Evolutionary conservation across 2,329 filamentous ascomycete species (phyloP).

Genomic region (Fusarium sp.): DNA sequence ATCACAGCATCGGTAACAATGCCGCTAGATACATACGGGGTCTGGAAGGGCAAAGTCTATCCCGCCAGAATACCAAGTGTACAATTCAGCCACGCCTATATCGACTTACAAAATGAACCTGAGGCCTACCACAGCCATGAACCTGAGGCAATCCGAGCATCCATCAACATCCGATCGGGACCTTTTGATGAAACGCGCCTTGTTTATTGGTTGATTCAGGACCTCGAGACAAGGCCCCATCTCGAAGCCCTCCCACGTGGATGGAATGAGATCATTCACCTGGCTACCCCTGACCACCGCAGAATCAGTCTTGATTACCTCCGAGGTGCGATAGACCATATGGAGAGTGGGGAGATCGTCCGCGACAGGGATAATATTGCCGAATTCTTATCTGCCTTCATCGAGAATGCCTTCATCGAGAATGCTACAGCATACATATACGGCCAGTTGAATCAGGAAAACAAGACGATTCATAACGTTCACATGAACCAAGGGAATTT

Average conservation of each 20-base stretch:
- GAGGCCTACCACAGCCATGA: too few species aligned
- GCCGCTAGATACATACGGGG: neutral
- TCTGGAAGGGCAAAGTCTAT: slow-evolving; percentile 10
- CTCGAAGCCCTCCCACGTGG: neutral
- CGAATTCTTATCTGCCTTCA: neutral
- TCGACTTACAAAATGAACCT: neutral
- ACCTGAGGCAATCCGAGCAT: neutral
- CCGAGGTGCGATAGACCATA: neutral
- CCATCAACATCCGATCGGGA: slow-evolving; percentile 2
- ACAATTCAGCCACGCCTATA: neutral
- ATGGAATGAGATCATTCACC: neutral
- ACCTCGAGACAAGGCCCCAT: neutral
- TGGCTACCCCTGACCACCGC: neutral
- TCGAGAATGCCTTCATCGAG: neutral
- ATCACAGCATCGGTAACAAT: neutral
- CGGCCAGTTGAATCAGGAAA: neutral
- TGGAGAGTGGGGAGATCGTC: neutral
- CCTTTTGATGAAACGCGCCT: neutral
- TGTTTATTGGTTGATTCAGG: slow-evolving; percentile 5
- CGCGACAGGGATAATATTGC: neutral
- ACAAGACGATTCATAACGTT: neutral
- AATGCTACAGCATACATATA: slow-evolving; percentile 2
- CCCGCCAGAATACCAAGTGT: neutral
- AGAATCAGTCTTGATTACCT: slow-evolving; percentile 1
- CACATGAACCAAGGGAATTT: slow-evolving; percentile 4